Conservation (phyloP, 108 stramenopile genomes). For the Cyclotella choctawhatcheeana region DNA sequence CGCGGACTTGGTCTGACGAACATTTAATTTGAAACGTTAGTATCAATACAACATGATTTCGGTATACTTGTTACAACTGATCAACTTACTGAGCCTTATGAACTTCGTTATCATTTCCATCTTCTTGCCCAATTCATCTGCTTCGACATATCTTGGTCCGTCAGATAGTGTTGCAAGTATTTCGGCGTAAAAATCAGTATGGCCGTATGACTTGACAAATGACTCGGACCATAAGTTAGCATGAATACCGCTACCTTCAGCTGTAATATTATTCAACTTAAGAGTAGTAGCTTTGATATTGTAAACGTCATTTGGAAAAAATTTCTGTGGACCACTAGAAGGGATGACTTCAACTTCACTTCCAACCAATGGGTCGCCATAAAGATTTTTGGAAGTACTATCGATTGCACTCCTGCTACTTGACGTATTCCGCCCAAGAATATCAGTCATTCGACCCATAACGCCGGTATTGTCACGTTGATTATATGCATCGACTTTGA, state of each 20-base stretch:
- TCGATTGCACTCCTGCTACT: conserved; percentile 12
- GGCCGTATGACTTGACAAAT: conserved; percentile 21
- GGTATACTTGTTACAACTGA: background rate
- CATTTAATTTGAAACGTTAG: background rate
- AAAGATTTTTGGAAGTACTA: conserved; percentile 4
- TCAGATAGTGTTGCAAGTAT: background rate
- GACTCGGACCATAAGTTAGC: conserved; percentile 36
- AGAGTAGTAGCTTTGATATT: conserved; percentile 4
- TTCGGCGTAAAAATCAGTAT: conserved; percentile 6
- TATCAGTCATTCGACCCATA: conserved; percentile 47
- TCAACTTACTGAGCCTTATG: conserved; percentile 41
- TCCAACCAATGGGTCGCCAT: conserved; percentile 26
- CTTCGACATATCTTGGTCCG: background rate
- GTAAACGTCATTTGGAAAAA: conserved; percentile 11
- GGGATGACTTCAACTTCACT: conserved; percentile 22
- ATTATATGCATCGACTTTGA: conserved; percentile 45
- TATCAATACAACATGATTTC: no score
- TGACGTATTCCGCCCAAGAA: conserved; percentile 23
- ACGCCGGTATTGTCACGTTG: conserved; percentile 33
- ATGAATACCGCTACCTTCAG: conserved; percentile 16
- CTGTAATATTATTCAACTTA: conserved; percentile 15
- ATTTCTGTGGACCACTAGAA: conserved; percentile 12
- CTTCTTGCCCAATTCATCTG: conserved; percentile 6
- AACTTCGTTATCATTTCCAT: conserved; percentile 45
- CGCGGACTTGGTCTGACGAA: conserved; percentile 26